These are phyloP conservation scores for Nakazawaea holstii DNA, from an alignment of 805 yeast genomes.

Conservation along the genomic window DNA sequence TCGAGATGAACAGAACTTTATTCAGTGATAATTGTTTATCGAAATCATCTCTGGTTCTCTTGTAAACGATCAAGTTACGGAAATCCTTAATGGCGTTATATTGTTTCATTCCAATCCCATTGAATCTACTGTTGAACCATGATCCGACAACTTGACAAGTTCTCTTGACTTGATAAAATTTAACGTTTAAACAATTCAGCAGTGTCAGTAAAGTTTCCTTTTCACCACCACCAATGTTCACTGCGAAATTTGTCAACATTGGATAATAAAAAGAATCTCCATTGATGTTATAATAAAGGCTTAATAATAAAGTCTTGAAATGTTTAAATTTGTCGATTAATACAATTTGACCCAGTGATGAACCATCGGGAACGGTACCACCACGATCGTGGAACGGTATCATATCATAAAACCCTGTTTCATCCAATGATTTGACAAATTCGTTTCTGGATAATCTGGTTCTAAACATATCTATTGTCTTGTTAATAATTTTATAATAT, in stretches of 20 bases:
- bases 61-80: slow-evolving; percentile 13
- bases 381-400: slow-evolving; percentile 58
- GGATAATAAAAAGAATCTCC: slow-evolving; percentile 60
- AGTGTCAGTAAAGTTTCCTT: slow-evolving; percentile 74
- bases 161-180: slow-evolving; percentile 48
- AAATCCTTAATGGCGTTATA: slow-evolving; percentile 43
- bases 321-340: slow-evolving; percentile 54
- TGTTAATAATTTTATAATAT: slow-evolving; percentile 35
- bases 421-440: slow-evolving; percentile 25
- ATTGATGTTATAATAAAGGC: slow-evolving; percentile 60
- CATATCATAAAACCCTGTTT: slow-evolving; percentile 16
- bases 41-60: slow-evolving; percentile 13
- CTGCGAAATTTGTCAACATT: slow-evolving; percentile 52
- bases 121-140: slow-evolving; percentile 24
- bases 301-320: slow-evolving; percentile 48
- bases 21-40: slow-evolving; percentile 3
- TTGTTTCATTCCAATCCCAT: slow-evolving; percentile 55
- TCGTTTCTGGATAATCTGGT: slow-evolving; percentile 18
- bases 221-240: slow-evolving; percentile 67
- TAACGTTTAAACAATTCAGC: slow-evolving; percentile 45
- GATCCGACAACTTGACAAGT: slow-evolving; percentile 33
- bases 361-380: slow-evolving; percentile 64
- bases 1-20: slow-evolving; percentile 28
- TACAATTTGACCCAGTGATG: slow-evolving; percentile 68
- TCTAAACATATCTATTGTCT: slow-evolving; percentile 17